Evolutionary conservation across 1,284 basidiomycete species (phyloP).

Genomic region (Rhodofomes roseus): DNA sequence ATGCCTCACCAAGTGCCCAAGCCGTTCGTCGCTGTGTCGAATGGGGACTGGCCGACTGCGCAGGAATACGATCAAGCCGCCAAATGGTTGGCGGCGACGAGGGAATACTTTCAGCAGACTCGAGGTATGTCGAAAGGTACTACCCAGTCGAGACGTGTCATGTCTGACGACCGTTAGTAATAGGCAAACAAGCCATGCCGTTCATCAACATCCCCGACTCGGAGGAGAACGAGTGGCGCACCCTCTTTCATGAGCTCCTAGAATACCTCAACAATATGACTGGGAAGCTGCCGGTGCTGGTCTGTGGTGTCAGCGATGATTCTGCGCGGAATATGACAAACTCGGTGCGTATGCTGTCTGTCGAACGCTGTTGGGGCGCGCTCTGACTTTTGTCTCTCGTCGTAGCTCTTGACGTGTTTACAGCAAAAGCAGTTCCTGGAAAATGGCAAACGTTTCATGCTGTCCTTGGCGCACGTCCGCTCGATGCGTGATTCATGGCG

Average conservation of each 20-base stretch:
- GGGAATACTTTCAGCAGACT: not conserved
- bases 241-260: conserved; percentile 44
- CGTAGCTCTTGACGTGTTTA: conserved; percentile 46
- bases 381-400: not conserved
- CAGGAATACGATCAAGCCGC: not conserved
- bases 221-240: conserved; percentile 48
- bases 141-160: not conserved
- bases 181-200: not conserved
- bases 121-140: not conserved
- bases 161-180: not conserved
- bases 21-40: not conserved
- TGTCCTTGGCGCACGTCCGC: not conserved
- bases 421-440: conserved; percentile 46
- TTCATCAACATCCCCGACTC: conserved; percentile 37
- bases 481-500: not conserved
- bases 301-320: conserved; percentile 42
- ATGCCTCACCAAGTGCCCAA: not conserved
- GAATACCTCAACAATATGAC: conserved; percentile 45
- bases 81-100: not conserved
- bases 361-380: not conserved
- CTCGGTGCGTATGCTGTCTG: conserved; percentile 39
- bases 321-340: conserved; percentile 43
- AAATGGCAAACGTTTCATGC: not conserved
- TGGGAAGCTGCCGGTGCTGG: conserved; percentile 44
- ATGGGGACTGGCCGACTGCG: not conserved